A percentile compares a stretch with the other conserved stretches of the same genome.
phyloP scores from a whole-genome alignment of 2,329 filamentous ascomycete species.

The Pestalotiopsis sp. region DNA sequence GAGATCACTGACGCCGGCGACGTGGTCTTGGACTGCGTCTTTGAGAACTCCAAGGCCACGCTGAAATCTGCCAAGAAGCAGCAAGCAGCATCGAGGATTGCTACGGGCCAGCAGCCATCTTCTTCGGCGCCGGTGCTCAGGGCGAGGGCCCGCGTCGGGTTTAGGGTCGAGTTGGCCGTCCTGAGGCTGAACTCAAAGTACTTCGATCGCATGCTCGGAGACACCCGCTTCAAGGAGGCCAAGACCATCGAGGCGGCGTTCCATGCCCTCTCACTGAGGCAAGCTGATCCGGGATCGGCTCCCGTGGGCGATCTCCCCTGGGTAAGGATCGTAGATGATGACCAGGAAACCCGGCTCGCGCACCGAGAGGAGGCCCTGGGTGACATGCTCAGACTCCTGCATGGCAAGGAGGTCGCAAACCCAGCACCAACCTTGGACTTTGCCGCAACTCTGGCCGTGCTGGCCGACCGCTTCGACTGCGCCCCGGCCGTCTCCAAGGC shows the following conservation, averaged over 20 bases:
- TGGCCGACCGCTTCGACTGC: constrained; percentile 75
- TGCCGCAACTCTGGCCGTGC: constrained; percentile 65
- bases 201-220: constrained; percentile 66
- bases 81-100: constrained; percentile 29
- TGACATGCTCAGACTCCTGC: constrained; percentile 68
- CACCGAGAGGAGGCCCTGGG: constrained; percentile 62
- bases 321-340: constrained; percentile 66
- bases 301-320: constrained; percentile 57
- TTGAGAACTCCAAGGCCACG: constrained; percentile 57
- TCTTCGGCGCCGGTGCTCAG: constrained; percentile 30
- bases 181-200: constrained; percentile 67
- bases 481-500: constrained; percentile 54
- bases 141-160: constrained; percentile 45
- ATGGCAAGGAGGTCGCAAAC: constrained; percentile 42
- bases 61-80: constrained; percentile 47
- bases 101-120: constrained; percentile 19
- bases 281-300: constrained; percentile 49
- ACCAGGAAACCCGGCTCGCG: constrained; percentile 62
- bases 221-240: constrained; percentile 64
- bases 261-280: constrained; percentile 45
- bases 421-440: constrained; percentile 57
- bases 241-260: constrained; percentile 53
- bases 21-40: constrained; percentile 65
- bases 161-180: constrained; percentile 58
- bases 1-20: constrained; percentile 61